Conservation (phyloP, 2,329 filamentous ascomycete species). For the Fonsecaea multimorphosa region DNA sequence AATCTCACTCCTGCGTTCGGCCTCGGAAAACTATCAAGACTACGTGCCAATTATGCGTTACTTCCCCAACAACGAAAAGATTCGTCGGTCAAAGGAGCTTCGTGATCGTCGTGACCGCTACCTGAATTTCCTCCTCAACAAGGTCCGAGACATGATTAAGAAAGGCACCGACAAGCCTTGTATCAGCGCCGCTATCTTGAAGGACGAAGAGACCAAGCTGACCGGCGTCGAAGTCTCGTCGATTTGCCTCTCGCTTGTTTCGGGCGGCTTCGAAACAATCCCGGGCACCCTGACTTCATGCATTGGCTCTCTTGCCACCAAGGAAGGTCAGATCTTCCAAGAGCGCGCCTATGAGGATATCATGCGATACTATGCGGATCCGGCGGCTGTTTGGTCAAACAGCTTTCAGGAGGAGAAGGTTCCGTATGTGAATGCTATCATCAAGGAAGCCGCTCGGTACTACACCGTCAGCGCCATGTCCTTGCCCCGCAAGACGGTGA, state of each 20-base stretch:
- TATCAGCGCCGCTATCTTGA: conserved; percentile 69
- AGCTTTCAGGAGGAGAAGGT: conserved; percentile 73
- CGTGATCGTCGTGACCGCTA: conserved; percentile 69
- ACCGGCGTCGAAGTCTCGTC: conserved; percentile 73
- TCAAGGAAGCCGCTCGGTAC: conserved; percentile 75
- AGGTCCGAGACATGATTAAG: conserved; percentile 63
- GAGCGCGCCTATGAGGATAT: conserved; percentile 70
- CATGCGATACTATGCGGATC: conserved; percentile 64
- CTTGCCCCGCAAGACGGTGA: conserved; percentile 70
- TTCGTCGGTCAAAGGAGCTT: conserved; percentile 61
- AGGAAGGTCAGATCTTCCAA: conserved; percentile 70
- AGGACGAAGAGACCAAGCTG: conserved; percentile 68
- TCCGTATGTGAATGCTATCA: conserved; percentile 73
- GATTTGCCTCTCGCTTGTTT: conserved; percentile 77
- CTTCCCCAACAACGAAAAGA: conserved; percentile 60
- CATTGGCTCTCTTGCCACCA: conserved; percentile 70
- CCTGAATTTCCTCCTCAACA: conserved; percentile 60
- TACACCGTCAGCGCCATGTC: conserved; percentile 77
- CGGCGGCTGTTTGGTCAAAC: conserved; percentile 70
- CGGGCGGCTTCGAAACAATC: conserved; percentile 77
- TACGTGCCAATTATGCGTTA: conserved; percentile 75
- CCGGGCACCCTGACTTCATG: conserved; percentile 75
- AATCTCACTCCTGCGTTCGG: conserved; percentile 75
- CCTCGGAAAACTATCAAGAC: conserved; percentile 80
- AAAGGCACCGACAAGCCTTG: conserved; percentile 68